Evolutionary conservation across 345 rosid species (phyloP).

Genomic region (Trapa incisa): DNA sequence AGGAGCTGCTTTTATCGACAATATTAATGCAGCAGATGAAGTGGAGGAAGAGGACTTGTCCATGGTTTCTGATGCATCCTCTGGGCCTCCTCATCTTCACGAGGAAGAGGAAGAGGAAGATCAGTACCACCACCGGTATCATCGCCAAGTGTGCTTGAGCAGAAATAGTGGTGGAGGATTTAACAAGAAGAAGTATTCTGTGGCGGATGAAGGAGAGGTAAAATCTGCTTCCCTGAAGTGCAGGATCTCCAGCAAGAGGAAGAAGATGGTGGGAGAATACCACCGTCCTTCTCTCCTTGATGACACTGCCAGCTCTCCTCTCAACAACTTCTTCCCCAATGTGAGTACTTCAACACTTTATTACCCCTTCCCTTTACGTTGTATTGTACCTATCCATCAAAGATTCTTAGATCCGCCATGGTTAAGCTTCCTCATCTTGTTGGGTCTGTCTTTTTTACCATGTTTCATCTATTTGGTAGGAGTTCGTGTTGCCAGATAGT

Average conservation of each 20-base stretch:
- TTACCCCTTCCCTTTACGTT: too few species aligned
- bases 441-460: not conserved
- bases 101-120: constrained; percentile 15
- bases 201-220: not conserved
- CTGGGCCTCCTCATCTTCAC: constrained; percentile 70
- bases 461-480: not conserved
- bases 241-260: constrained; percentile 26
- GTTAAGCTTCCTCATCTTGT: not conserved
- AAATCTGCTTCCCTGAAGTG: constrained; percentile 4
- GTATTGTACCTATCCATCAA: not conserved
- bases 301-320: constrained; percentile 88
- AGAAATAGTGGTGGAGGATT: not conserved
- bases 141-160: not conserved
- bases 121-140: not conserved
- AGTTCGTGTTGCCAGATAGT: not conserved
- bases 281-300: constrained; percentile 45
- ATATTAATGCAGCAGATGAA: constrained; percentile 4
- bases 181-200: not conserved
- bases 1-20: constrained; percentile 2
- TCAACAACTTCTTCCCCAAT: constrained; percentile 35
- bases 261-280: constrained; percentile 18
- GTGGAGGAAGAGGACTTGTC: constrained; percentile 62
- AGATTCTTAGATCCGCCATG: not conserved
- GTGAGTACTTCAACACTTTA: constrained; percentile 15
- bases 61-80: constrained; percentile 96